Evolutionary conservation across 2,329 filamentous ascomycete species (phyloP), one percentile per base, ranked within the genome.

Genomic region (Dactylellina drechsleri): DNA sequence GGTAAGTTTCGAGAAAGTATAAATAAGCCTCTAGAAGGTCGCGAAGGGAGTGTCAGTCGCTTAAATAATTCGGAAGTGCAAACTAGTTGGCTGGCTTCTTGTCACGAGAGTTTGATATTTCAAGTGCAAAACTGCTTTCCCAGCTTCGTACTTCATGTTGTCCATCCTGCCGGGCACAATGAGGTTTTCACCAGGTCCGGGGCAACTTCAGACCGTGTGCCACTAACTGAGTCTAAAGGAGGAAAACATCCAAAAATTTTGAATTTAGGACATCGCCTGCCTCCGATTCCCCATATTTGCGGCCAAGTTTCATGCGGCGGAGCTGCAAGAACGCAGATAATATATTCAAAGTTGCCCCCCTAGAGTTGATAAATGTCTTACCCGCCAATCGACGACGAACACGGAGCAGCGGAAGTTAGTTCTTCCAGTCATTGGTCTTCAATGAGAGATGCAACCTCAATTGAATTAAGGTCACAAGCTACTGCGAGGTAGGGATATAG

Each of bases 201-300:
- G 18, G n/a, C n/a, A 52, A 7, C 16, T 12, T 13, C 4, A 36
- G 31, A 13, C 18, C 47, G 5, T 52, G 47, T 18, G 20, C 4
- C 16, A 18, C 1, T 8, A 10, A 7, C 20, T 52, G 15, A 10
- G 23, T 23, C 20, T 23, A 13, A 13, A 23, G 40, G 4, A 36
- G 23, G 3, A 6, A 31, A 23, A 4, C 23, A 23, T 23, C 4
- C 23, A 23, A 23, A 23, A 23, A 4, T 4, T 23, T 23, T 23
- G 23, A 23, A 23, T 5, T 18, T 47, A 49, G 41, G 66, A 36
- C 18, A 20, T 70, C 41, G 66, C 58, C 66, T 7, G n/a, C 5
- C 26, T 58, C 66, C 57, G 66, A 40, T 53, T 28, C 36, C 5
- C 10, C 31, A 36, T 36, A 36, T 36, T 57, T 57, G 66, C 66